Evolutionary conservation across 495 filamentous ascomycete species (phyloP), one percentile per base, ranked within the genome.

Genomic region (Aspergillus funiculosus): DNA sequence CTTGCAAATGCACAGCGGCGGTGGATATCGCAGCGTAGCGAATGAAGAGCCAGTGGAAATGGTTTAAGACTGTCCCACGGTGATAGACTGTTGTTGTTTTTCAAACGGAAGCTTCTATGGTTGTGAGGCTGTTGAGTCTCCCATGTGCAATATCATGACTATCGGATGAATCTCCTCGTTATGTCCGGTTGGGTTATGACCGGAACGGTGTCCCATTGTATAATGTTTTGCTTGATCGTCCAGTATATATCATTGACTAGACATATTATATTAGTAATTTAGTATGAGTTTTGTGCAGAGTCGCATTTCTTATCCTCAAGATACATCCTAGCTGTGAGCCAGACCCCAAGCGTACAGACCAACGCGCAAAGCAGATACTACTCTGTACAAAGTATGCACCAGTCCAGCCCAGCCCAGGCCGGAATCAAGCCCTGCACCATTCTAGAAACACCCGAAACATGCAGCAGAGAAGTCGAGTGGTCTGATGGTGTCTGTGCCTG

Each of bases 1-100:
- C 5, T 60, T 71, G 18, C 73, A 80, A 39, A 86, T 85, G 76
- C 74, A 65, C 43, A 69, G 65, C 53, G 70, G 58, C 10, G 52
- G 62, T 3, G 44, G 53, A 8, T 74, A 74, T 45, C 65, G 59
- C 13, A 71, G 71, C 45, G 54, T 72, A 46, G 66, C 66, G 11
- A 56, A 48, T 24, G 68, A 72, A 17, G 70, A 71, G 15, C 24
- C 25, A 24, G 43, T 20, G 11, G 39, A 50, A 13, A 39, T 35
- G 21, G 44, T 50, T 24, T 48, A 52, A 20, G 8, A 21, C 11
- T 27, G 14, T n/a, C 0, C 10, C 13, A 18, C 11, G 17, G 18
- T 15, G 24, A 8, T n/a, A 24, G 6, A 39, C 36, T 19, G 6
- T 24, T n/a, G 13, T 18, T 13, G 14, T 22, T 11, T 29, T 14